phyloP scores from a whole-genome alignment of 73 alveolate species.

The Tetrahymena thermophila region DNA sequence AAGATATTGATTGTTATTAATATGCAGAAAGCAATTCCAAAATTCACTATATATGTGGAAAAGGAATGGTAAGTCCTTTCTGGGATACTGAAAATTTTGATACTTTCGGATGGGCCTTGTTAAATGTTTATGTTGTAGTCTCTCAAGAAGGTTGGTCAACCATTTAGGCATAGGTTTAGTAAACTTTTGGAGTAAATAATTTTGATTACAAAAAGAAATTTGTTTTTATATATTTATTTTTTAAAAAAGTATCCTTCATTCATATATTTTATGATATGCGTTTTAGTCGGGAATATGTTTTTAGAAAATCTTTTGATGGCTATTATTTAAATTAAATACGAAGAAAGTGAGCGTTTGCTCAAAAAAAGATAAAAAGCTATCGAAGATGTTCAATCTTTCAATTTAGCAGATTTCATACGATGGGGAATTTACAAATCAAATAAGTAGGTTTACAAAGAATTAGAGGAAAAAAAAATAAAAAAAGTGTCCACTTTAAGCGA shows the following conservation, averaged over 20 bases:
- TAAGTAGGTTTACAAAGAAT: neutral
- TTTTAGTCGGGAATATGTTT: neutral
- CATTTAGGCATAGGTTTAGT: slow-evolving; percentile 49
- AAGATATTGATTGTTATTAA: slow-evolving; percentile 38
- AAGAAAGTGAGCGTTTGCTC: neutral
- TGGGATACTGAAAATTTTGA: slow-evolving; percentile 35
- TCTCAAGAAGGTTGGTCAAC: slow-evolving; percentile 90
- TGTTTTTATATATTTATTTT: neutral
- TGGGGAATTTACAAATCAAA: neutral
- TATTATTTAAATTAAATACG: neutral
- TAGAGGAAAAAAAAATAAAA: neutral
- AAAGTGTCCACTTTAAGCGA: neutral
- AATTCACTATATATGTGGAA: slow-evolving; percentile 19
- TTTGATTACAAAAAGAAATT: neutral
- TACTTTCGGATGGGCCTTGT: slow-evolving; percentile 52
- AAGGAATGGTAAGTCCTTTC: slow-evolving; percentile 23
- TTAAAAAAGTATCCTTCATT: neutral
- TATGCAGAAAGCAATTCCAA: slow-evolving; percentile 44
- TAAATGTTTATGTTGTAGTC: slow-evolving; percentile 58
- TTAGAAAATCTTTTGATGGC: neutral
- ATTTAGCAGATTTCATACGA: neutral
- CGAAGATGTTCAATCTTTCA: neutral
- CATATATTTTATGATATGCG: neutral
- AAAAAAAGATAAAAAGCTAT: neutral
- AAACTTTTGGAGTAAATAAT: slow-evolving; percentile 41